Evolutionary conservation across 805 yeast species (phyloP).

Genomic region (Jamesozyma spencerorum): DNA sequence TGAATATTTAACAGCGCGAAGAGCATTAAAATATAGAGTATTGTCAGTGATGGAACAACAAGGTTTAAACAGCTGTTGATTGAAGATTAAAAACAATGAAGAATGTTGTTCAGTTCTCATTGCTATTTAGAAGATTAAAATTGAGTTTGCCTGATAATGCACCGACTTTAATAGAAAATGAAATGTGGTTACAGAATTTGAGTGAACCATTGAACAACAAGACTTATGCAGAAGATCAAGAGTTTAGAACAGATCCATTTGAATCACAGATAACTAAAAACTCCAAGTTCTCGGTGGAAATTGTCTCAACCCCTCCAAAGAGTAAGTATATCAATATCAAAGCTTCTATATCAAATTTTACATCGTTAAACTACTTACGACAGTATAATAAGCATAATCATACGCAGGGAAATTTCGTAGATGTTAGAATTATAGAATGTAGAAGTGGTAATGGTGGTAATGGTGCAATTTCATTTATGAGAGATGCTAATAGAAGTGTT

Average conservation of each 20-base stretch:
- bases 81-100: background rate
- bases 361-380: constrained; percentile 24
- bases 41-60: too few relatives aligned
- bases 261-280: constrained; percentile 1
- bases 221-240: background rate
- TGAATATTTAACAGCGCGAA: too few relatives aligned
- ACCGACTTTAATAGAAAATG: constrained; percentile 36
- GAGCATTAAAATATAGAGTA: too few relatives aligned
- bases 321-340: constrained; percentile 15
- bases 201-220: background rate
- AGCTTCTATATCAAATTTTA: constrained; percentile 21
- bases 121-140: background rate
- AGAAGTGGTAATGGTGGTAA: constrained; percentile 81
- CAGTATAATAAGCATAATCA: constrained; percentile 36
- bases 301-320: constrained; percentile 18
- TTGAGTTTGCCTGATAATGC: constrained; percentile 30
- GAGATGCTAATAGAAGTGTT: constrained; percentile 73
- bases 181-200: constrained; percentile 33
- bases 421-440: constrained; percentile 57
- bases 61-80: too few relatives aligned
- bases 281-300: constrained; percentile 7
- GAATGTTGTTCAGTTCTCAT: background rate
- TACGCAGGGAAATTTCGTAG: constrained; percentile 40
- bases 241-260: background rate
- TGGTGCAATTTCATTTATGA: constrained; percentile 75